Evolutionary conservation across 768 basidiomycete genomes (phyloP).

Genomic region (Lentinus tigrinus): DNA sequence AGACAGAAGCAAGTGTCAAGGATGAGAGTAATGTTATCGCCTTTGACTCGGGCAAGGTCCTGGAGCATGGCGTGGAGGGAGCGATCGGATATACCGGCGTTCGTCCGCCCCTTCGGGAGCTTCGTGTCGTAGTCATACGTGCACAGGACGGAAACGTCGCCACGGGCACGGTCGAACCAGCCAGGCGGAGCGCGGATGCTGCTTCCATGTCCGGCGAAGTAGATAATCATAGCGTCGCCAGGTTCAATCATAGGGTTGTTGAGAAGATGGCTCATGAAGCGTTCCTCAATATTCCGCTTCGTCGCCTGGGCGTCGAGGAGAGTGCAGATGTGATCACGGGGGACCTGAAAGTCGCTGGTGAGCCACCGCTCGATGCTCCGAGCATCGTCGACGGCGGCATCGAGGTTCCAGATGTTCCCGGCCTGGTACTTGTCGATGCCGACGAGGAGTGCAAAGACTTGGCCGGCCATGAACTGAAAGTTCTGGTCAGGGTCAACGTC

Average conservation of each 20-base stretch:
- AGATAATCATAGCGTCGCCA: constrained; percentile 66
- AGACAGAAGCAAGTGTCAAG: constrained; percentile 64
- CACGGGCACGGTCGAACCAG: constrained; percentile 51
- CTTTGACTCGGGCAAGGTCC: constrained; percentile 55
- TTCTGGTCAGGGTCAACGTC: neutral
- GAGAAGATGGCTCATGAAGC: constrained; percentile 59
- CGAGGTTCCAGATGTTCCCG: constrained; percentile 57
- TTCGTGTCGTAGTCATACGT: constrained; percentile 65
- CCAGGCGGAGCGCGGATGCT: constrained; percentile 52
- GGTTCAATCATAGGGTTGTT: constrained; percentile 58
- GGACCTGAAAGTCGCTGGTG: constrained; percentile 53
- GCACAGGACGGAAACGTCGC: constrained; percentile 57
- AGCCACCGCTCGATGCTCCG: constrained; percentile 59
- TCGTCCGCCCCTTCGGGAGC: constrained; percentile 41
- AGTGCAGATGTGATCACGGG: constrained; percentile 53
- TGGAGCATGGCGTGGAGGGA: constrained; percentile 61
- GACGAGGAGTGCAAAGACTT: constrained; percentile 64
- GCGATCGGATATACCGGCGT: constrained; percentile 64
- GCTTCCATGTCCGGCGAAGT: constrained; percentile 77
- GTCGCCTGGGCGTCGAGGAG: constrained; percentile 61
- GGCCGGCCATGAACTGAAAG: constrained; percentile 36
- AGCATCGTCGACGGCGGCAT: constrained; percentile 65
- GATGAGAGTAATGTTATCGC: constrained; percentile 68
- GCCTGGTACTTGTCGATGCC: constrained; percentile 73
- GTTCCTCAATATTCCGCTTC: constrained; percentile 58